phyloP scores from a whole-genome alignment of 1,284 basidiomycete species.

The Pascua guehoae region DNA sequence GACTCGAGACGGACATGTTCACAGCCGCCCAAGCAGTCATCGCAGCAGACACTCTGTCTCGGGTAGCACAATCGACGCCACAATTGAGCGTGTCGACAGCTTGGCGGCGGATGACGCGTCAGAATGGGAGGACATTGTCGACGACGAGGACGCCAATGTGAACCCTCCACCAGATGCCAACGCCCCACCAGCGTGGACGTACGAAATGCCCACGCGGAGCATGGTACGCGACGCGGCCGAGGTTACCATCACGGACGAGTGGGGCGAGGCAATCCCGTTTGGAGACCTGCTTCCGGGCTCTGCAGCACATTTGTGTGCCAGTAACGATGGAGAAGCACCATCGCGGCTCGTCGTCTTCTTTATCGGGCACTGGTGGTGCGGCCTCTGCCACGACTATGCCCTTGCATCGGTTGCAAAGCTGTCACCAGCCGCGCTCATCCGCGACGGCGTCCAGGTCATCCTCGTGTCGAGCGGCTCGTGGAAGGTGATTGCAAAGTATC shows the following conservation, averaged over 20 bases:
- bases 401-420: slow-evolving; percentile 38
- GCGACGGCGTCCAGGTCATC: slow-evolving; percentile 38
- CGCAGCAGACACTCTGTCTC: background rate
- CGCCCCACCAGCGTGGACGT: background rate
- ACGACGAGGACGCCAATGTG: background rate
- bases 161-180: background rate
- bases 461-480: slow-evolving; percentile 45
- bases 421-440: slow-evolving; percentile 36
- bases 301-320: background rate
- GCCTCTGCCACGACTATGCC: slow-evolving; percentile 48
- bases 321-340: background rate
- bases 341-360: slow-evolving; percentile 40
- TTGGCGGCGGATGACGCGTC: background rate
- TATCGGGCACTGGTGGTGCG: slow-evolving; percentile 48
- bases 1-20: background rate
- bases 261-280: background rate
- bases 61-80: background rate
- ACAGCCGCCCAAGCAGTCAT: too few species aligned
- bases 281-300: slow-evolving; percentile 2
- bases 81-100: background rate
- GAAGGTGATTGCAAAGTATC: slow-evolving; percentile 46
- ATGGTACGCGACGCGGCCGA: background rate
- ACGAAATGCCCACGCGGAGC: background rate
- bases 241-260: background rate
- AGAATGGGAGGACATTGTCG: slow-evolving; percentile 3